Evolutionary conservation across 495 filamentous ascomycete species (phyloP), one percentile per base, ranked within the genome.

Genomic region (Neurospora sp.): DNA sequence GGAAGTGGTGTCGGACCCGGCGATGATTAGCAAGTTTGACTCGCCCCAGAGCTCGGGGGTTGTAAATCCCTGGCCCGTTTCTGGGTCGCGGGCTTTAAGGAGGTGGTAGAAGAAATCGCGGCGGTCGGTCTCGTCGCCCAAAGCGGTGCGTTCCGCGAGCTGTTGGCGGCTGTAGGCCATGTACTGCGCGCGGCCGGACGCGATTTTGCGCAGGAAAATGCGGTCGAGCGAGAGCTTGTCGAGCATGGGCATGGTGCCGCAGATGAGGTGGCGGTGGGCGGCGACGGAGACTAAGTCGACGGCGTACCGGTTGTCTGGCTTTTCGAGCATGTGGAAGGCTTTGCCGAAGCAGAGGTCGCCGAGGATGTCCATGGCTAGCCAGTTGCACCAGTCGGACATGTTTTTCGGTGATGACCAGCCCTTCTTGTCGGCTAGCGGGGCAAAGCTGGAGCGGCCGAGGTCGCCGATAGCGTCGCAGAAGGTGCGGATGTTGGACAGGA

Each of bases 301-400:
- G 20, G 88, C 88, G 74, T 86, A 88, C 20, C 90, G 85, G 76
- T 88, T 89, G 69, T 86, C 84, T 8, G 82, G 85, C n/a, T 79
- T 81, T 69, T 89, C 86, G 69, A 95, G 82, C 91, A 92, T 92
- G 54, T 88, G 85, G 80, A 92, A 92, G 23, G 89, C 85, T 78
- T 92, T 92, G 18, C 89, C 90, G 76, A 93, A 93, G 72, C 86
- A 86, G 10, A 94, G 76, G 42, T 92, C 89, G 4, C 91, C 91
- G 80, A 94, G 88, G 27, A 92, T 88, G 75, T 94, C 92, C 83
- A 92, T 93, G 69, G 88, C 86, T 10, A 91, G 84, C 81, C 88
- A 92, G 77, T 89, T 90, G 72, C 85, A 86, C 87, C 89, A 92
- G 73, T 89, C 83, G 0, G 89, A 83, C 81, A 91, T 86, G 78